phyloP scores from a whole-genome alignment of 352 stramenopile species.

The Phytopythium delawarense region DNA sequence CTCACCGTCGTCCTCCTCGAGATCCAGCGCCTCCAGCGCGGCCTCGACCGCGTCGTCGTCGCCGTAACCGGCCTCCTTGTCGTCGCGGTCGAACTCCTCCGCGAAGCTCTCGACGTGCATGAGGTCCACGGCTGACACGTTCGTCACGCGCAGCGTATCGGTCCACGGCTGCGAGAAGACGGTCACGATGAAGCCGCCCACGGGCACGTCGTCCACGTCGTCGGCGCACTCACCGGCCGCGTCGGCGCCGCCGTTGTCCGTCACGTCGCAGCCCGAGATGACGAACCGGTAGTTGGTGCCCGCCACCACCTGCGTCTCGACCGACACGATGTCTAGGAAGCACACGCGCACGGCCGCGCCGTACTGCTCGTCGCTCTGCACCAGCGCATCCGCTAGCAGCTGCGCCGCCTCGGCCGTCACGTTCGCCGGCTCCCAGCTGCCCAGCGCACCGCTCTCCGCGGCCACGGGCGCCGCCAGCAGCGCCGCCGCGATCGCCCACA shows the following conservation, averaged over 20 bases:
- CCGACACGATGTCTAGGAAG: conserved; percentile 29
- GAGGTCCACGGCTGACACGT: conserved; percentile 21
- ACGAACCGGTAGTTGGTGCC: conserved; percentile 28
- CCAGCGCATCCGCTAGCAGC: conserved; percentile 27
- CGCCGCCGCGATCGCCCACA: not conserved
- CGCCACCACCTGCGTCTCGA: conserved; percentile 26
- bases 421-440: conserved; percentile 19
- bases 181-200: conserved; percentile 7
- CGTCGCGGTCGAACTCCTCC: conserved; percentile 46
- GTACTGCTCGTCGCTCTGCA: conserved; percentile 1
- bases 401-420: conserved; percentile 20
- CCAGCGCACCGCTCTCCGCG: conserved; percentile 20
- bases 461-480: conserved; percentile 13
- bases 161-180: conserved; percentile 14
- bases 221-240: conserved; percentile 35
- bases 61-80: not conserved
- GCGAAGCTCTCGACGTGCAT: conserved; percentile 23
- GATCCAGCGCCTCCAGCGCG: conserved; percentile 4
- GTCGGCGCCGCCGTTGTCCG: conserved; percentile 5
- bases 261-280: conserved; percentile 19
- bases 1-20: conserved; percentile 12
- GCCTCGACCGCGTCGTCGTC: conserved; percentile 8
- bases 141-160: conserved; percentile 52
- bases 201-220: not conserved
- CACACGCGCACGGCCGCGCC: conserved; percentile 28